Evolutionary conservation across 306 rosid genomes (phyloP), one percentile per base, ranked within the genome.

Genomic region (peach (Prunus persica)): DNA sequence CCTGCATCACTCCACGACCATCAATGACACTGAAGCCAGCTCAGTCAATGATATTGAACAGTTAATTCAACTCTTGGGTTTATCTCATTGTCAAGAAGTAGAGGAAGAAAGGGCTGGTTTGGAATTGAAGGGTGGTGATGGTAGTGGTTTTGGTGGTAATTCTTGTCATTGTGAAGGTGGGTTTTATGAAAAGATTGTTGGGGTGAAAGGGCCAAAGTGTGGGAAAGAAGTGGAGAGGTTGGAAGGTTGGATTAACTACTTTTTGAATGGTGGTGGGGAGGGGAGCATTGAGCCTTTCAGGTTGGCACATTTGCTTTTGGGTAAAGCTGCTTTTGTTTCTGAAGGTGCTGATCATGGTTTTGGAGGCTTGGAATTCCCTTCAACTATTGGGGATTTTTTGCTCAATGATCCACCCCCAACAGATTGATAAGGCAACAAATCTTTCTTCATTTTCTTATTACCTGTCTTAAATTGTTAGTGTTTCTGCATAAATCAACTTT

Each of bases 151-250:
- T 55, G 91, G 68, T 65, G 66, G 84, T 76, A 41, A 74, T 83
- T 93, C 89, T 79, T 89, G 96, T 78, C 85, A 87, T 32, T 90
- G 94, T 80, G 91, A 90, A 70, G 87, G 81, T n/a, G 94, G 97
- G 78, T 93, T 93, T 86, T 87, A 87, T 78, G 71, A 86, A 11
- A 93, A 88, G 84, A 87, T 93, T 85, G 97, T 84, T 71, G 93
- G 93, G 28, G 79, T 90, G 72, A 87, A 86, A 64, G 98, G 97
- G 45, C 97, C 97, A 7, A 93, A 87, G 87, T 93, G 97, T 71
- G 74, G 69, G 78, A 87, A 85, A 83, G 97, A 93, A 81, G 78
- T 78, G 72, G 68, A 82, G 89, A 88, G 98, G 80, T 76, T 93
- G 72, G 84, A 90, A 76, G 91, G 91, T 71, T 93, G 98, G 97